Conservation (phyloP, 2,329 filamentous ascomycete species). For the Emericellopsis atlantica region DNA sequence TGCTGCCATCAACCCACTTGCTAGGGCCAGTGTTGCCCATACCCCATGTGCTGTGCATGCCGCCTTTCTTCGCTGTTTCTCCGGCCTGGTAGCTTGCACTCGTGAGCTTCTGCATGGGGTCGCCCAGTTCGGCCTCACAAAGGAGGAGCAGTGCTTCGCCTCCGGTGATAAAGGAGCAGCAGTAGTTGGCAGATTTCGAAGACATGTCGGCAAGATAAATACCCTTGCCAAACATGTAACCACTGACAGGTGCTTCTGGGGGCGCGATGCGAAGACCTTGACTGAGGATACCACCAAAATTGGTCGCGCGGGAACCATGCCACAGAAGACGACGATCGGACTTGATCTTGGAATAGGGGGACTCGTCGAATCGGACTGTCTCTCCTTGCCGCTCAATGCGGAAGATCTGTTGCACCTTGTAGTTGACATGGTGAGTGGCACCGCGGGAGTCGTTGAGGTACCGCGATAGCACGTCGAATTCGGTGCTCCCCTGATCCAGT, state of each 20-base stretch:
- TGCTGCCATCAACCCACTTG: conserved; percentile 64
- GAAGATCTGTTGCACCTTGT: conserved; percentile 64
- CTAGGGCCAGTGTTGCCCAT: conserved; percentile 51
- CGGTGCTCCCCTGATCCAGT: conserved; percentile 41
- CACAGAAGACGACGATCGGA: conserved; percentile 67
- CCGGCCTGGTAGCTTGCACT: conserved; percentile 49
- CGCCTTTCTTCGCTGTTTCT: conserved; percentile 44
- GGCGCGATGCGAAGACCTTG: conserved; percentile 87
- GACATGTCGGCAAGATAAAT: conserved; percentile 82
- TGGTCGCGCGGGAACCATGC: conserved; percentile 76
- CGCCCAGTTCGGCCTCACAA: conserved; percentile 66
- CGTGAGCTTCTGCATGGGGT: conserved; percentile 56
- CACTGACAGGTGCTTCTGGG: conserved; percentile 63
- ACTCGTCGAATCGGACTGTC: conserved; percentile 51
- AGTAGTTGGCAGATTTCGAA: conserved; percentile 74
- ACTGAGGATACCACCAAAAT: conserved; percentile 76
- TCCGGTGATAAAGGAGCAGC: conserved; percentile 46
- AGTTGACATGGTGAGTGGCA: conserved; percentile 47
- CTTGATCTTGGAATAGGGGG: conserved; percentile 32
- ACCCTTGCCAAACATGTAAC: conserved; percentile 86
- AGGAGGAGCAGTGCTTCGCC: conserved; percentile 64
- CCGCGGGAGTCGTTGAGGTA: conserved; percentile 61
- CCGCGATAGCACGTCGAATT: conserved; percentile 51
- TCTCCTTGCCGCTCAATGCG: conserved; percentile 69
- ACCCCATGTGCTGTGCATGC: conserved; percentile 58